Evolutionary conservation across 2,329 filamentous ascomycete species (phyloP), one percentile per base, ranked within the genome.

Genomic region (Cladosporium cucumerinum): DNA sequence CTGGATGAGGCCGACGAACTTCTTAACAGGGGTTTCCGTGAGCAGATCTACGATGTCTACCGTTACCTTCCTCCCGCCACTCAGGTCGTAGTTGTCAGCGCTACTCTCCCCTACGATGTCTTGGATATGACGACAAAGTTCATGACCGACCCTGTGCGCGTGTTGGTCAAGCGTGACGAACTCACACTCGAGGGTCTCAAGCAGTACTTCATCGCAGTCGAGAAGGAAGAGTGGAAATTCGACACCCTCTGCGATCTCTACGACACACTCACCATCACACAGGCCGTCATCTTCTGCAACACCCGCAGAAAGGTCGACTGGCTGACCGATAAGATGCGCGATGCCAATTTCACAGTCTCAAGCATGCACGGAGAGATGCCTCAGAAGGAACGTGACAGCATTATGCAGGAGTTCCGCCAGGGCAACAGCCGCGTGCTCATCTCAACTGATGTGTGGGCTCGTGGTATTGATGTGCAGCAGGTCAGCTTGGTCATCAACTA

Each of bases 11-110:
- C 95, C 76, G 95, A 99, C 80, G 95, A 99, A 84, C 82, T 92
- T 64, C 87, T 98, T 16, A 96, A 97, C 81, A 90, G 94, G 78
- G 95, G 95, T 86, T 99, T 99, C 89, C 97, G 93, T 76, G 95
- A 99, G 86, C 95, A 99, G 86, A 99, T 99, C 85, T 99, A 99
- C 87, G 95, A 99, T 82, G 96, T 99, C 84, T 99, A 97, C 89
- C 94, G 97, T 84, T 91, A 97, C 68, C 90, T 99, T 63, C 95
- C 95, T 65, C 95, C 97, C 84, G 93, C 92, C 69, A 99, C 94
- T 78, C 95, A 99, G 87, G 95, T 99, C 72, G 94, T 98, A 73
- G 91, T 99, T 66, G 89, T 99, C 64, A 98, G 95, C 66, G 95
- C 95, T 76, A 99, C 95, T 80, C 96, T 99, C 89, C 95, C 95